These are phyloP conservation scores for Myochromella boudieri DNA, from an alignment of 768 basidiomycete species.

Conservation along the genomic window DNA sequence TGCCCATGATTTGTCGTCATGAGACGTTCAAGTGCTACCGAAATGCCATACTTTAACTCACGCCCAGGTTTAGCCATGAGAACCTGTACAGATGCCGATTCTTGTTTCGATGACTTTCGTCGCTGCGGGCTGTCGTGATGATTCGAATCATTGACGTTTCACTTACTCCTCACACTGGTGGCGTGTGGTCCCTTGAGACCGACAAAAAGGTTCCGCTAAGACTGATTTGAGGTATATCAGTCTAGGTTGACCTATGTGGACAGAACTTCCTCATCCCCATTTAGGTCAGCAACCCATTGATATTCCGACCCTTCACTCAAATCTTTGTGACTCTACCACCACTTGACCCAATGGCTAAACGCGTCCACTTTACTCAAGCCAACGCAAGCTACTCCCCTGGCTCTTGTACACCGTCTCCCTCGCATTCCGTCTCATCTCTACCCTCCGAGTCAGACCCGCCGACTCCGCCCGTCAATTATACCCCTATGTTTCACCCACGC, in stretches of 20 bases:
- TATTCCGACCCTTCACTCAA: constrained; percentile 7
- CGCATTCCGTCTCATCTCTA: constrained; percentile 33
- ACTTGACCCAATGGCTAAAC: constrained; percentile 30
- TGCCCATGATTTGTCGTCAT: constrained; percentile 5
- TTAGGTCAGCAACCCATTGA: constrained; percentile 8
- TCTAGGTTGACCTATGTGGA: not conserved
- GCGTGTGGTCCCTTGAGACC: too few species aligned
- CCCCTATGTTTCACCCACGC: constrained; percentile 32
- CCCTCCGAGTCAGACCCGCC: constrained; percentile 34
- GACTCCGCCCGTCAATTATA: constrained; percentile 32
- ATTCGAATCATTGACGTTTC: too few species aligned
- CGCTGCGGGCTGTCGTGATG: too few species aligned
- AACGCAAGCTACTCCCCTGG: constrained; percentile 36
- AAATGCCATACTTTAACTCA: not conserved
- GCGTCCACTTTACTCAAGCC: constrained; percentile 41
- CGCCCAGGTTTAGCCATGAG: too few species aligned
- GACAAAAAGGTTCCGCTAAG: too few species aligned
- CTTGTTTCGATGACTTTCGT: too few species aligned
- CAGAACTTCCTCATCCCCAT: constrained; percentile 12
- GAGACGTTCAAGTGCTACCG: not conserved
- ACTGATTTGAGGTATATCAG: too few species aligned
- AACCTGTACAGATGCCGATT: too few species aligned
- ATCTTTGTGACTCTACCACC: constrained; percentile 11
- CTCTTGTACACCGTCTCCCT: constrained; percentile 36
- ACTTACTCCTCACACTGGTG: too few species aligned